Conservation (phyloP, 257 asterid genomes). For the Solanum medicagineum region DNA sequence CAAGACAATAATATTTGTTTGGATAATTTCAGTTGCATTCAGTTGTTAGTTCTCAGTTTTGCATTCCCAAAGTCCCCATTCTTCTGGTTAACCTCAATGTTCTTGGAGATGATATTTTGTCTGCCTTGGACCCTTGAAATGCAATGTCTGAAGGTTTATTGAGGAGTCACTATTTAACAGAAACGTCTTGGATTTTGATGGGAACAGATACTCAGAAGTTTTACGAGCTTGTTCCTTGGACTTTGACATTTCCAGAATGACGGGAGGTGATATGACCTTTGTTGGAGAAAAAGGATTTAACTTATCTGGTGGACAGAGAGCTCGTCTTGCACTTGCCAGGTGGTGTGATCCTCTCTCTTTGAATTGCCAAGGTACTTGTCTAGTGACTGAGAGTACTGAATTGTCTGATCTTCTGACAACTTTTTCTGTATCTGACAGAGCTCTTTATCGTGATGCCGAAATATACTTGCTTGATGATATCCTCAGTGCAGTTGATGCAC, state of each 20-base stretch:
- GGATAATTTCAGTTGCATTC: not conserved
- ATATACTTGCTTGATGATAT: constrained; percentile 79
- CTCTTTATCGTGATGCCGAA: constrained; percentile 62
- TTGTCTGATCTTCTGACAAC: constrained; percentile 2
- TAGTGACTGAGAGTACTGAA: not conserved
- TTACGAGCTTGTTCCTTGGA: constrained; percentile 58
- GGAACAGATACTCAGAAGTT: constrained; percentile 59
- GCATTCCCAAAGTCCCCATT: not conserved
- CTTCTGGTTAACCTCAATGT: not conserved
- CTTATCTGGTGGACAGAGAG: constrained; percentile 88
- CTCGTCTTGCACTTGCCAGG: constrained; percentile 95
- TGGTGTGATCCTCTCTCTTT: constrained; percentile 9
- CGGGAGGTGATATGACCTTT: constrained; percentile 79
- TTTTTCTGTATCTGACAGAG: constrained; percentile 34
- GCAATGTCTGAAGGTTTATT: not conserved
- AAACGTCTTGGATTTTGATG: not conserved
- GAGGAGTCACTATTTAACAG: not conserved
- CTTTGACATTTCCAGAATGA: constrained; percentile 72
- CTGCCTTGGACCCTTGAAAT: not conserved
- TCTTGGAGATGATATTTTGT: not conserved
- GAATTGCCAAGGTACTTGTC: not conserved
- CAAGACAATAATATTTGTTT: not conserved
- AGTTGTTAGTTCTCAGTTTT: not conserved
- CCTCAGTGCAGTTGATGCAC: constrained; percentile 97
- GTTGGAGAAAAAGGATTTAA: constrained; percentile 89